Base-by-base conservation (phyloP, 2,329 filamentous ascomycete genomes). In the Raffaelea arxii region DNA sequence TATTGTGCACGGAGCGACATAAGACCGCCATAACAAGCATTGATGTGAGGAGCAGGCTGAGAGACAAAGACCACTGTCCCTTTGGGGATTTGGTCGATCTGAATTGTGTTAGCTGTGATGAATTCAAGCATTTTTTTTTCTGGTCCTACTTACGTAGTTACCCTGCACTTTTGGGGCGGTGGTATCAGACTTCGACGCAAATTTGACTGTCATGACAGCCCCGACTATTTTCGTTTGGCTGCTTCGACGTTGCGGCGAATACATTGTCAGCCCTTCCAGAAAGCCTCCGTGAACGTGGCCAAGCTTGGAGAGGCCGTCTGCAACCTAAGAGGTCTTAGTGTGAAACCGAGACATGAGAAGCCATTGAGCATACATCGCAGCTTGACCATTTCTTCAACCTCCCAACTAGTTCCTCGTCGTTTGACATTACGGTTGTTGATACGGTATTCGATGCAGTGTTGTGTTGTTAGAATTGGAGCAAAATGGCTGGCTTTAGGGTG, bases 241-340 rank as follows among this genome's bases (percentile, higher is more conserved):
- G 19, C 65, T 64, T 59, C 75, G 72, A 32, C 69, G 67, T 42
- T 66, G 59, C 1, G 74, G 74, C 3, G 74, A 77, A 65, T 67
- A 77, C 65, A 78, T 71, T 22, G 68, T 71, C 41, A 78, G 59
- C 11, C 72, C 72, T 2, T 69, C 65, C 1, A 78, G 63, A 57
- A 77, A 78, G 39, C 74, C 74, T 51, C 74, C 74, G 53, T 74
- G n/a, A n/a, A n/a, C n/a, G n/a, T n/a, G n/a, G n/a, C n/a, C n/a
- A n/a, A n/a, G n/a, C n/a, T n/a, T n/a, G n/a, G n/a, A n/a, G n/a
- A n/a, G n/a, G n/a, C n/a, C n/a, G n/a, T n/a, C n/a, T n/a, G n/a
- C n/a, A n/a, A n/a, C n/a, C n/a, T n/a, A n/a, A n/a, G n/a, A n/a
- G n/a, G n/a, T n/a, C n/a, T n/a, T n/a, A n/a, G n/a, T n/a, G n/a